Percentiles rank a stretch among this genome's conserved stretches.
Conservation (phyloP, 306 rosid species). For the Myrica gale region DNA sequence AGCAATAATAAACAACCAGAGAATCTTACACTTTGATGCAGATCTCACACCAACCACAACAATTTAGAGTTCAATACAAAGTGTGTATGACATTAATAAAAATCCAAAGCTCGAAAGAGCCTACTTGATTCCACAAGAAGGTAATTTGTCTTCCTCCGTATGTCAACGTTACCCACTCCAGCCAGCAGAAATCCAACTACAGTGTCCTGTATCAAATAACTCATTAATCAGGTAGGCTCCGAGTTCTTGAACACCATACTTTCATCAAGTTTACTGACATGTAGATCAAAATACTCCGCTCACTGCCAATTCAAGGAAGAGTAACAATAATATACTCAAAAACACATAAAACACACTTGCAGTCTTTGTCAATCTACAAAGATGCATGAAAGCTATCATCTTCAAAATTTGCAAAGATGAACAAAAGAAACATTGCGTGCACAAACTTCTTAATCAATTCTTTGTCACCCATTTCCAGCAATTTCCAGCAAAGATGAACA, state of each 20-base stretch:
- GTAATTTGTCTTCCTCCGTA: constrained; percentile 87
- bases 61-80: too few species aligned
- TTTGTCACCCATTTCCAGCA: too few species aligned
- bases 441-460: too few species aligned
- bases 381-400: background rate
- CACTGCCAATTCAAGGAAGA: background rate
- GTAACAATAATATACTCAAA: background rate
- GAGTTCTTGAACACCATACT: too few species aligned
- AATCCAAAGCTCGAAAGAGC: constrained; percentile 17
- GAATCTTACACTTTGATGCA: too few species aligned
- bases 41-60: too few species aligned
- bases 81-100: too few species aligned
- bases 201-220: constrained; percentile 55
- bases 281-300: background rate
- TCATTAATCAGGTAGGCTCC: too few species aligned
- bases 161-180: constrained; percentile 93
- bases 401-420: background rate
- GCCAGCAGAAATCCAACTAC: constrained; percentile 90
- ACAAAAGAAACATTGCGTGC: too few species aligned
- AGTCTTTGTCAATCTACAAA: background rate
- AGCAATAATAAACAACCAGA: too few species aligned
- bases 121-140: constrained; percentile 90
- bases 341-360: background rate
- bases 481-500: too few species aligned
- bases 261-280: background rate